phyloP scores from a whole-genome alignment of 805 yeast genomes.

The Suhomyces prunicola region DNA sequence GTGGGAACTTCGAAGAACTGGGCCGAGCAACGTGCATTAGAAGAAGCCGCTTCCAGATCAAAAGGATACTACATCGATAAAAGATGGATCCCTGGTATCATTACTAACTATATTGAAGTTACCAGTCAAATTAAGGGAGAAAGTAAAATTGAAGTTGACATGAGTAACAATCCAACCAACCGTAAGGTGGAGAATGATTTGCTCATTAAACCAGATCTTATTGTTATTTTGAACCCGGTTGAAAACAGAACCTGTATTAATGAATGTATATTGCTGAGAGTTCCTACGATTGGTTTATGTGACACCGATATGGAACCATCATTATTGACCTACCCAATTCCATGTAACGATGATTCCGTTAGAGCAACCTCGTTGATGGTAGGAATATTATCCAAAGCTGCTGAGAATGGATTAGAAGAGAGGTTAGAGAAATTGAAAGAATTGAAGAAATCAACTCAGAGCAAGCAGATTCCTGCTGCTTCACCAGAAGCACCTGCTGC shows the following conservation, averaged over 20 bases:
- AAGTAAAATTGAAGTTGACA: conserved; percentile 58
- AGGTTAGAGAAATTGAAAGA: conserved; percentile 39
- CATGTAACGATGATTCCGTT: conserved; percentile 90
- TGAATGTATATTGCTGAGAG: conserved; percentile 77
- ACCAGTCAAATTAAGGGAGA: conserved; percentile 48
- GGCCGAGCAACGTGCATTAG: conserved; percentile 65
- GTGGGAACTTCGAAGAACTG: conserved; percentile 78
- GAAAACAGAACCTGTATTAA: conserved; percentile 76
- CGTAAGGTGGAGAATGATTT: conserved; percentile 51
- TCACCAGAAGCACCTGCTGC: conserved; percentile 1
- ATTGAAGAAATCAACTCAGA: conserved; percentile 4
- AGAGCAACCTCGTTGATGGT: conserved; percentile 76
- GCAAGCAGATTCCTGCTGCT: neutral
- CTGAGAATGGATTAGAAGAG: conserved; percentile 66
- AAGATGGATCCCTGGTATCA: conserved; percentile 93
- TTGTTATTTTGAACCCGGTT: conserved; percentile 81
- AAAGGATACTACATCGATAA: conserved; percentile 78
- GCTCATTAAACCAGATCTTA: conserved; percentile 82
- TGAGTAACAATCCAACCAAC: conserved; percentile 64
- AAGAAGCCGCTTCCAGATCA: conserved; percentile 73
- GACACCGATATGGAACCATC: conserved; percentile 94
- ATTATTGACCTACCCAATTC: conserved; percentile 88
- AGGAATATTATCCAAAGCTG: conserved; percentile 85
- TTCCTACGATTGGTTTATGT: conserved; percentile 90
- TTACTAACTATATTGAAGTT: conserved; percentile 78